Conservation (phyloP, 768 basidiomycete genomes). For the Kwoniella dejecticola region DNA sequence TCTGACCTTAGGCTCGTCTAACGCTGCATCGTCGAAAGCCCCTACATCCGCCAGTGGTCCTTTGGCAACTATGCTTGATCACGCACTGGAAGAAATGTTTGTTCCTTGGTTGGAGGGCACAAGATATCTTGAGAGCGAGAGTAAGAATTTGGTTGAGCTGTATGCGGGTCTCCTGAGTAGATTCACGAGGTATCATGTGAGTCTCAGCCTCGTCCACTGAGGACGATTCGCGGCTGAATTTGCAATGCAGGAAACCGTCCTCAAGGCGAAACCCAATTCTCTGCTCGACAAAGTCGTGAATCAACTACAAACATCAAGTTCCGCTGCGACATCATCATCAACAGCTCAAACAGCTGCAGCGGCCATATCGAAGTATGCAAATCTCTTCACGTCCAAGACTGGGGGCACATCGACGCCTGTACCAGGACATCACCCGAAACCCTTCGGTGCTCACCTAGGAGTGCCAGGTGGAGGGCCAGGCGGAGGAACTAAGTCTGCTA, state of each 20-base stretch:
- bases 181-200: slow-evolving; percentile 88
- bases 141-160: slow-evolving; percentile 74
- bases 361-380: slow-evolving; percentile 84
- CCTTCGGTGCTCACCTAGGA: slow-evolving; percentile 7
- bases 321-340: slow-evolving; percentile 50
- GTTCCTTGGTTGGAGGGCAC: slow-evolving; percentile 89
- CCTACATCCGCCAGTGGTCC: slow-evolving; percentile 59
- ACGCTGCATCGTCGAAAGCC: slow-evolving; percentile 17
- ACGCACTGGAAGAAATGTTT: slow-evolving; percentile 93
- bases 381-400: slow-evolving; percentile 57
- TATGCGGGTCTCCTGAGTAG: slow-evolving; percentile 70
- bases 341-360: slow-evolving; percentile 66
- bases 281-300: slow-evolving; percentile 89
- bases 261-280: slow-evolving; percentile 64
- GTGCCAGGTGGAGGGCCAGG: slow-evolving; percentile 44
- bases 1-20: slow-evolving; percentile 61
- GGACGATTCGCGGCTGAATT: background rate
- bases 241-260: slow-evolving; percentile 56
- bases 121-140: slow-evolving; percentile 89
- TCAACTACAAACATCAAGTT: slow-evolving; percentile 74
- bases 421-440: slow-evolving; percentile 13
- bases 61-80: slow-evolving; percentile 82
- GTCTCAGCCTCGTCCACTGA: slow-evolving; percentile 39
- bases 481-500: slow-evolving; percentile 54
- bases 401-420: slow-evolving; percentile 14